A percentile compares a stretch with the other conserved stretches of the same genome.
Evolutionary conservation across 768 basidiomycete species (phyloP).

Genomic region (Chalciporus sphaerocephalus): DNA sequence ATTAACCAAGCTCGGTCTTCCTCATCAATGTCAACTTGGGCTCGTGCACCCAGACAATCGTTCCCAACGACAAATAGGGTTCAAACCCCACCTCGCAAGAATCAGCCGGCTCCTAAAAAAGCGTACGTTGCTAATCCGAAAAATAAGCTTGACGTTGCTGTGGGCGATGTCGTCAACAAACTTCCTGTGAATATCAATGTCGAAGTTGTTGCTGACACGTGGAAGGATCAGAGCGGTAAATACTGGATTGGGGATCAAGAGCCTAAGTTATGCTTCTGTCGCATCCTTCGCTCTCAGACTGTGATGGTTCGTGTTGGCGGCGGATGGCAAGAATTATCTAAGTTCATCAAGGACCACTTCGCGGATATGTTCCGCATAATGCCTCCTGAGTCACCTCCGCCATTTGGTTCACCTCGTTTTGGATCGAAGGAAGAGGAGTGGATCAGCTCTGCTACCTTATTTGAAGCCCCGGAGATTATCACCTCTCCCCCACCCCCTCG

Average conservation of each 20-base stretch:
- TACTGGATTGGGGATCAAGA: constrained; percentile 96
- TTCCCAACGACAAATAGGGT: constrained; percentile 42
- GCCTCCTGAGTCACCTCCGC: constrained; percentile 56
- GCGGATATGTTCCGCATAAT: constrained; percentile 77
- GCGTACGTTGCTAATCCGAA: constrained; percentile 85
- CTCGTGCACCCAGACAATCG: constrained; percentile 64
- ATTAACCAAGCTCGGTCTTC: constrained; percentile 42
- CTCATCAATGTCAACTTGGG: constrained; percentile 57
- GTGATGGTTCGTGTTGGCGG: constrained; percentile 97
- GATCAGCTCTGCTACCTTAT: constrained; percentile 75
- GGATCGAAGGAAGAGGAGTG: constrained; percentile 65
- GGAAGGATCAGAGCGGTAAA: constrained; percentile 91
- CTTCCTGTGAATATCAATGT: constrained; percentile 81
- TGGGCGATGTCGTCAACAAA: constrained; percentile 87
- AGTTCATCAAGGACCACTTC: constrained; percentile 83
- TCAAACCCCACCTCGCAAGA: constrained; percentile 46
- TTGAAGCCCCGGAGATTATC: constrained; percentile 48
- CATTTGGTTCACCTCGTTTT: constrained; percentile 36
- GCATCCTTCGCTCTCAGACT: constrained; percentile 84
- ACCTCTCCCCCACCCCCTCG: constrained; percentile 41
- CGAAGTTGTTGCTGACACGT: constrained; percentile 75
- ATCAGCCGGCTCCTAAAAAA: constrained; percentile 43
- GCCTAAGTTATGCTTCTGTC: constrained; percentile 85
- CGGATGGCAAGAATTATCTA: constrained; percentile 89
- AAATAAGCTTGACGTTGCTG: constrained; percentile 87